These are phyloP conservation scores for Eremothecium cymbalariae DNA, from an alignment of 1,139 yeast species.

Conservation along the genomic window DNA sequence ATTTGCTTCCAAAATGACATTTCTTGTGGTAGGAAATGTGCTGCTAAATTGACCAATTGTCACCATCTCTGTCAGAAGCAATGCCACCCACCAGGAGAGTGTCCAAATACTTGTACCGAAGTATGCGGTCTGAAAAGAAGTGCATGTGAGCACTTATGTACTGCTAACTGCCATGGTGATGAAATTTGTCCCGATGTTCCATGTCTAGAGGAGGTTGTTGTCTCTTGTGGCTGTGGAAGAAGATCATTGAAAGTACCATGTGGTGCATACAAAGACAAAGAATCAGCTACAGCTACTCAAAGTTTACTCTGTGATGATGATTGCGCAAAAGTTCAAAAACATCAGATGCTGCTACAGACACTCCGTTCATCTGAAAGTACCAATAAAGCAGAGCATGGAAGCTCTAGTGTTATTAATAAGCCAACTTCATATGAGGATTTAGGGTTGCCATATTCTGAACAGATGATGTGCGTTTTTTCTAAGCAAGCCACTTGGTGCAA, in stretches of 20 bases:
- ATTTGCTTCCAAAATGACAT: constrained; percentile 59
- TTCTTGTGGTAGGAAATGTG: constrained; percentile 67
- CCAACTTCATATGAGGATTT: constrained; percentile 25
- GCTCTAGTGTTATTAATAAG: constrained; percentile 12
- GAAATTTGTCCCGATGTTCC: constrained; percentile 43
- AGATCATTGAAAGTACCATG: constrained; percentile 42
- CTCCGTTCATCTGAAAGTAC: constrained; percentile 33
- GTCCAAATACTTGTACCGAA: constrained; percentile 43
- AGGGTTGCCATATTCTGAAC: constrained; percentile 37
- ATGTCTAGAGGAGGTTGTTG: constrained; percentile 45
- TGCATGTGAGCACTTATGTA: constrained; percentile 60
- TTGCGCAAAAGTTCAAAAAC: constrained; percentile 58
- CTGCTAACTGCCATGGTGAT: constrained; percentile 55
- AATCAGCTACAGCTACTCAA: constrained; percentile 16
- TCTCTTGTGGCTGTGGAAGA: constrained; percentile 62
- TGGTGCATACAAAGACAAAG: constrained; percentile 38
- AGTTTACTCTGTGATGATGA: constrained; percentile 52
- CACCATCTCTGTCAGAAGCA: constrained; percentile 55
- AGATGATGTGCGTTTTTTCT: constrained; percentile 38
- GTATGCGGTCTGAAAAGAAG: constrained; percentile 44
- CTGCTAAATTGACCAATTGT: constrained; percentile 50
- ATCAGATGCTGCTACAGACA: constrained; percentile 55
- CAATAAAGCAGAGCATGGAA: constrained; percentile 15
- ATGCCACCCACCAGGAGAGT: constrained; percentile 36
- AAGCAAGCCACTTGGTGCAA: constrained; percentile 59